Evolutionary conservation across 2,329 filamentous ascomycete genomes (phyloP).

Genomic region (Claviceps capensis): DNA sequence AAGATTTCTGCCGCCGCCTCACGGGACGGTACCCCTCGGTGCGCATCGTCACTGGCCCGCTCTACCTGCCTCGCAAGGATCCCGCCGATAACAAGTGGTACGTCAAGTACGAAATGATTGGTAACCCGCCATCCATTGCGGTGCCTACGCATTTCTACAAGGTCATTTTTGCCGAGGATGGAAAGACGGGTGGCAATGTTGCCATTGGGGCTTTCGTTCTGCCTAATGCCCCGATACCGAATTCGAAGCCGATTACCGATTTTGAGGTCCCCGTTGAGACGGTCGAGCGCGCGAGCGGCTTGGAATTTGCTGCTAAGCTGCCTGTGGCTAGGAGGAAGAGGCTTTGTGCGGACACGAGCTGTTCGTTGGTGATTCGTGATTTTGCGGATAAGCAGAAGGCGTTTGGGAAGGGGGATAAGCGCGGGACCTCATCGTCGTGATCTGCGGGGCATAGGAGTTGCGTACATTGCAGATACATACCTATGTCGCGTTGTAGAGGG

Average conservation of each 20-base stretch:
- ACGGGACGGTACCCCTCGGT: constrained; percentile 73
- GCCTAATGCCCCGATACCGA: constrained; percentile 80
- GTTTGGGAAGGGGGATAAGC: constrained; percentile 28
- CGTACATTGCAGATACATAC: background rate
- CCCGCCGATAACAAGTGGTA: constrained; percentile 83
- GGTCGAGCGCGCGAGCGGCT: constrained; percentile 78
- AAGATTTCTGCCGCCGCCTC: constrained; percentile 86
- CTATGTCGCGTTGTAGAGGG: too few species aligned
- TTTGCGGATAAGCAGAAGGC: constrained; percentile 51
- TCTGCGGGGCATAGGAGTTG: background rate
- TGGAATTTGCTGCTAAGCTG: constrained; percentile 80
- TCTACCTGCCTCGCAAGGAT: constrained; percentile 82
- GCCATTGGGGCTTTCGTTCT: constrained; percentile 89
- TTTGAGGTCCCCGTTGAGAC: constrained; percentile 93
- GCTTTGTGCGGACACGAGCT: constrained; percentile 76
- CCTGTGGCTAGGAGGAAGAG: constrained; percentile 59
- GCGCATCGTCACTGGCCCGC: constrained; percentile 79
- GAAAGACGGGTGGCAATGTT: constrained; percentile 54
- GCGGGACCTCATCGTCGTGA: constrained; percentile 8
- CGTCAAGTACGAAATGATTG: constrained; percentile 90
- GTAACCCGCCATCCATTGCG: constrained; percentile 80
- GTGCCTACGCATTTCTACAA: constrained; percentile 99
- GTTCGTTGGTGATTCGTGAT: constrained; percentile 71
- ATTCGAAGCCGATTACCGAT: constrained; percentile 72
- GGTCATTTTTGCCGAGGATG: constrained; percentile 91